phyloP scores from a whole-genome alignment of 1,284 basidiomycete species.

The Rhodotorula sp. region DNA sequence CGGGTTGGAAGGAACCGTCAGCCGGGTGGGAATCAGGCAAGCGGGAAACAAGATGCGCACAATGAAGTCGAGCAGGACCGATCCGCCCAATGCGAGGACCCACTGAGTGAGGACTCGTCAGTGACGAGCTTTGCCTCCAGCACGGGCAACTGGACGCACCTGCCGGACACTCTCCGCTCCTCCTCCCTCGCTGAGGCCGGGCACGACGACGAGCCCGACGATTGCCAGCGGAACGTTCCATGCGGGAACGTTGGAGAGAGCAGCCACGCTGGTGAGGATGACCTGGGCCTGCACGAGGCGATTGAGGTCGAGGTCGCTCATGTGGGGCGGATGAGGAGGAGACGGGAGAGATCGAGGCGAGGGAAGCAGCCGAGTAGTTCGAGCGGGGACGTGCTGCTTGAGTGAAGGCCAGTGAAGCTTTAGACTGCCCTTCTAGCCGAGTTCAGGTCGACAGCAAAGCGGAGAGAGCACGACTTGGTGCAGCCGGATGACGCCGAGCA shows the following conservation, averaged over 20 bases:
- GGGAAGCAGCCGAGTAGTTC: not conserved
- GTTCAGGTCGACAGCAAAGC: too few species aligned
- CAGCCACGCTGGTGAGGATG: constrained; percentile 21
- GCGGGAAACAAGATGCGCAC: not conserved
- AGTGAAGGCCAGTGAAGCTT: too few species aligned
- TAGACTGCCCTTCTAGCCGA: too few species aligned
- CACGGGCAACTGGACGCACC: constrained; percentile 3
- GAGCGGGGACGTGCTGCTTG: not conserved
- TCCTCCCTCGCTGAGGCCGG: not conserved
- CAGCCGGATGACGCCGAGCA: too few species aligned
- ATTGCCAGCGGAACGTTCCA: constrained; percentile 37
- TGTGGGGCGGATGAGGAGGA: not conserved
- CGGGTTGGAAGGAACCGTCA: too few species aligned
- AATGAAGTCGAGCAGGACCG: constrained; percentile 26
- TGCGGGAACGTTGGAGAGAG: constrained; percentile 21
- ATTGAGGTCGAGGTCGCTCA: constrained; percentile 9
- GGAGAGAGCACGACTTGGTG: too few species aligned
- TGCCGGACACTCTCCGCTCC: constrained; percentile 12
- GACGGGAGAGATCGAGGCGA: constrained; percentile 13
- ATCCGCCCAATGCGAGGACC: constrained; percentile 16
- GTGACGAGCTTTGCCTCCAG: too few species aligned
- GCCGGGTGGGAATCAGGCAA: not conserved
- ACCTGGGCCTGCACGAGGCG: constrained; percentile 22
- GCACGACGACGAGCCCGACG: constrained; percentile 31
- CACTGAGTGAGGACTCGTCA: constrained; percentile 6